A percentile compares a stretch with the other conserved stretches of the same genome.
Evolutionary conservation across 1,284 basidiomycete genomes (phyloP).

Genomic region (Ceratobasidium sp.): DNA sequence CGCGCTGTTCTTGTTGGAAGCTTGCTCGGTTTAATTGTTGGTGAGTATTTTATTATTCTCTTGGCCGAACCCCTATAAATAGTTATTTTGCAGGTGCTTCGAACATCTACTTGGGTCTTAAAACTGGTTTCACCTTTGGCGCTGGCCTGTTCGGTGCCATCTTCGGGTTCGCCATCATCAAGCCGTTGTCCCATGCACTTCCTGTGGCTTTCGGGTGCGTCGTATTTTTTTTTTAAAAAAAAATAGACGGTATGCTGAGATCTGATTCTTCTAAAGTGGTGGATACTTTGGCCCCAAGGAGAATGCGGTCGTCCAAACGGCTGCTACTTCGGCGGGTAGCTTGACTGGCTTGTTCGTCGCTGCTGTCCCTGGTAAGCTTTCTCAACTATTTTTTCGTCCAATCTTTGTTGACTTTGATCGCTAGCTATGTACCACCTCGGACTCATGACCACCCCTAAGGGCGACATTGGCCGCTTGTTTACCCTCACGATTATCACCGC

Average conservation of each 20-base stretch:
- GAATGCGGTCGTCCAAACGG: conserved; percentile 65
- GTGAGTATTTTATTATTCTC: conserved; percentile 49
- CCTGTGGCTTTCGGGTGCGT: conserved; percentile 60
- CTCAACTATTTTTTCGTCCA: too few species aligned
- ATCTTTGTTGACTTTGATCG: conserved; percentile 55
- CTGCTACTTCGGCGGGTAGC: conserved; percentile 63
- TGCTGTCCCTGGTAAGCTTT: conserved; percentile 55
- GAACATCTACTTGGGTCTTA: conserved; percentile 77
- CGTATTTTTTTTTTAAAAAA: not conserved
- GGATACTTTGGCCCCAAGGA: conserved; percentile 77
- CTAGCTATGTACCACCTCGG: conserved; percentile 71
- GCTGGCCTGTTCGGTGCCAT: conserved; percentile 73
- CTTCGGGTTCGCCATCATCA: conserved; percentile 75
- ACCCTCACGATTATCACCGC: conserved; percentile 69
- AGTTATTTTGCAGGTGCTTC: conserved; percentile 65
- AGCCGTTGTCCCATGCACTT: conserved; percentile 66
- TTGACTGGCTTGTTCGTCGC: conserved; percentile 74
- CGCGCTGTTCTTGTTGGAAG: conserved; percentile 73
- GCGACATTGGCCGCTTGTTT: conserved; percentile 69
- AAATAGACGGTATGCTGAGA: not conserved
- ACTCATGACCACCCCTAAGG: conserved; percentile 63
- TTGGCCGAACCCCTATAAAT: conserved; percentile 10
- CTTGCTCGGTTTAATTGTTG: conserved; percentile 68
- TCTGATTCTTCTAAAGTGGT: conserved; percentile 56
- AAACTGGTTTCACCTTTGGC: conserved; percentile 78